These are phyloP conservation scores for Magnolia changhungtana DNA, from an alignment of 164 flowering plant species.

Conservation along the genomic window DNA sequence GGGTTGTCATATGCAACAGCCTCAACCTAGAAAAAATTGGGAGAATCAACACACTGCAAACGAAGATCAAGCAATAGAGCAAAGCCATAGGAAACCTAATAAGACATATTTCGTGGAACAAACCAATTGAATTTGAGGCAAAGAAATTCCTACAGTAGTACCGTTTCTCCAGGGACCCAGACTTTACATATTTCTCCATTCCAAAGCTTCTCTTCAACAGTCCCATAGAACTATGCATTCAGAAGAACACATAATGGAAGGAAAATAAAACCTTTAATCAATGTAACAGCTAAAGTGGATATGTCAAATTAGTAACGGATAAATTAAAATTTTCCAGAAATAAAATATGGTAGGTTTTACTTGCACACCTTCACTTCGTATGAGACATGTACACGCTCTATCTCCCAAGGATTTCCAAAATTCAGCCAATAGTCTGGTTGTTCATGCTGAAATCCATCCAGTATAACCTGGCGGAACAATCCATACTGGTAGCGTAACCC, in stretches of 20 bases:
- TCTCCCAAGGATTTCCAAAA: constrained; percentile 68
- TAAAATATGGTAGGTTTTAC: constrained; percentile 6
- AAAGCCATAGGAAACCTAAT: neutral
- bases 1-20: constrained; percentile 68
- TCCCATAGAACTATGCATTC: constrained; percentile 47
- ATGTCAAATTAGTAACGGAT: neutral
- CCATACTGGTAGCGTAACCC: constrained; percentile 62
- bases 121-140: neutral
- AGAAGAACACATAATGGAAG: constrained; percentile 5
- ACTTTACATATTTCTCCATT: constrained; percentile 41
- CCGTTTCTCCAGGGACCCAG: constrained; percentile 60
- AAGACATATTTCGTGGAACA: neutral
- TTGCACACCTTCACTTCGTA: constrained; percentile 52
- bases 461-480: constrained; percentile 49
- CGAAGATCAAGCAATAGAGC: neutral
- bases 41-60: neutral
- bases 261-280: constrained; percentile 2
- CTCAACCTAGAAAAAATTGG: constrained; percentile 38
- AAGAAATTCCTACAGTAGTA: constrained; percentile 13
- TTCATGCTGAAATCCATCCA: constrained; percentile 59
- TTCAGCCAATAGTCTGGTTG: constrained; percentile 63
- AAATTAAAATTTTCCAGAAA: neutral
- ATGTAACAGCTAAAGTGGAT: neutral
- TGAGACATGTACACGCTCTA: constrained; percentile 54
- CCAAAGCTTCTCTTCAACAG: constrained; percentile 41